These are phyloP conservation scores for Pseudocercospora musae DNA, from an alignment of 2,329 filamentous ascomycete genomes.

Conservation along the genomic window DNA sequence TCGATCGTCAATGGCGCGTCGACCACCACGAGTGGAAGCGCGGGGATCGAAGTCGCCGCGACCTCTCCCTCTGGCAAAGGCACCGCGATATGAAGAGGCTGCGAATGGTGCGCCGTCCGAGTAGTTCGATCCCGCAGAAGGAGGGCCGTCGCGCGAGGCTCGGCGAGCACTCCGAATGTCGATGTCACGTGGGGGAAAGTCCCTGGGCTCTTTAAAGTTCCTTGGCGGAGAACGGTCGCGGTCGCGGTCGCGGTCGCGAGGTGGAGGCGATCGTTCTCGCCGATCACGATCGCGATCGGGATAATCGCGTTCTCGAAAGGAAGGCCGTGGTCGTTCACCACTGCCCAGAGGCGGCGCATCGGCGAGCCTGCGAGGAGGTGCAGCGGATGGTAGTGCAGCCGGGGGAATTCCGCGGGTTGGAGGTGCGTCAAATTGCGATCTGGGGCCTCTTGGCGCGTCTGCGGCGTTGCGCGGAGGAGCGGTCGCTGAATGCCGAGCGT, in stretches of 20 bases:
- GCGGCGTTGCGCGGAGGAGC: conserved; percentile 25
- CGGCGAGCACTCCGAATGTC: conserved; percentile 66
- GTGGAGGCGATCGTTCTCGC: conserved; percentile 60
- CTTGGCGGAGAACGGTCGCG: conserved; percentile 63
- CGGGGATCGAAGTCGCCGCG: conserved; percentile 51
- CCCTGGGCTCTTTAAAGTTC: conserved; percentile 59
- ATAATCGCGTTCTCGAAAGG: conserved; percentile 49
- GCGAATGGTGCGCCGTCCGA: conserved; percentile 63
- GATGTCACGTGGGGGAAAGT: conserved; percentile 57
- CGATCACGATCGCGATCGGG: conserved; percentile 51
- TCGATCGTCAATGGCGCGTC: conserved; percentile 47
- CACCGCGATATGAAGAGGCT: conserved; percentile 40
- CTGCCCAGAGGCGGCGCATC: conserved; percentile 58
- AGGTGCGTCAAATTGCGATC: conserved; percentile 67
- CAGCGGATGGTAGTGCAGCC: conserved; percentile 58
- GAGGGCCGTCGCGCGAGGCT: conserved; percentile 69
- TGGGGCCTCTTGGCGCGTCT: conserved; percentile 78
- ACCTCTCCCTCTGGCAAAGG: conserved; percentile 46
- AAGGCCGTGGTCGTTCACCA: conserved; percentile 54
- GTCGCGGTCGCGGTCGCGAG: no score
- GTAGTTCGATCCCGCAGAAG: conserved; percentile 67
- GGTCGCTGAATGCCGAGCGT: conserved; percentile 27
- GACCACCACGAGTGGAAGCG: conserved; percentile 44
- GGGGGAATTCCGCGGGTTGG: conserved; percentile 36
- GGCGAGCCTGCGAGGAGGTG: conserved; percentile 44